Percentiles rank a stretch among this genome's conserved stretches.
Evolutionary conservation across 2,329 filamentous ascomycete genomes (phyloP).

Genomic region (Blastomyces gilchristii): DNA sequence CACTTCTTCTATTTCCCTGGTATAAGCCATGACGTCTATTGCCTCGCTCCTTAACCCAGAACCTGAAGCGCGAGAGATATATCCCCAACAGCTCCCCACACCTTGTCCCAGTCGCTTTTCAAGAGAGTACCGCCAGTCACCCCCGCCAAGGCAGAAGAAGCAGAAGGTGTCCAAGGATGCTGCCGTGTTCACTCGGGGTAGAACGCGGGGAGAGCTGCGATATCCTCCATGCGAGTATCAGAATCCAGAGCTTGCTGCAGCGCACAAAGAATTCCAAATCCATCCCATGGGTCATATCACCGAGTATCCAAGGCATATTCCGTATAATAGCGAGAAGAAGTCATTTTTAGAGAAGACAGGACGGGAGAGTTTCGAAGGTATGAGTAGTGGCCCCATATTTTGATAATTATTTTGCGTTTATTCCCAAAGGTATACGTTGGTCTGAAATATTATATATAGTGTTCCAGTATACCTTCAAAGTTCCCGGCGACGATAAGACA

Average conservation of each 20-base stretch:
- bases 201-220: conserved; percentile 56
- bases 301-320: conserved; percentile 64
- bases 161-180: conserved; percentile 57
- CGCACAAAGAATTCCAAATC: conserved; percentile 56
- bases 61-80: conserved; percentile 31
- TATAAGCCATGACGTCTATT: conserved; percentile 49
- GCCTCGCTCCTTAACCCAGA: conserved; percentile 57
- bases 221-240: conserved; percentile 64
- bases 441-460: conserved; percentile 50
- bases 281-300: conserved; percentile 52
- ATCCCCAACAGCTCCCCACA: conserved; percentile 24
- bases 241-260: conserved; percentile 45
- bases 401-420: conserved; percentile 14
- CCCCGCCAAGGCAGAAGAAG: conserved; percentile 24
- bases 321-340: conserved; percentile 92
- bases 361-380: conserved; percentile 48
- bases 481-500: conserved; percentile 54
- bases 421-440: not conserved
- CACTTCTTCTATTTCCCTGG: not conserved
- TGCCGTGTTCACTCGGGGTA: conserved; percentile 51
- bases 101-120: conserved; percentile 36
- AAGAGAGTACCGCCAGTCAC: conserved; percentile 26
- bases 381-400: not conserved
- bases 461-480: conserved; percentile 71
- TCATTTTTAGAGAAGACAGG: conserved; percentile 78